phyloP scores from a whole-genome alignment of 441 rosid genomes.

The Brassica hybrid region DNA sequence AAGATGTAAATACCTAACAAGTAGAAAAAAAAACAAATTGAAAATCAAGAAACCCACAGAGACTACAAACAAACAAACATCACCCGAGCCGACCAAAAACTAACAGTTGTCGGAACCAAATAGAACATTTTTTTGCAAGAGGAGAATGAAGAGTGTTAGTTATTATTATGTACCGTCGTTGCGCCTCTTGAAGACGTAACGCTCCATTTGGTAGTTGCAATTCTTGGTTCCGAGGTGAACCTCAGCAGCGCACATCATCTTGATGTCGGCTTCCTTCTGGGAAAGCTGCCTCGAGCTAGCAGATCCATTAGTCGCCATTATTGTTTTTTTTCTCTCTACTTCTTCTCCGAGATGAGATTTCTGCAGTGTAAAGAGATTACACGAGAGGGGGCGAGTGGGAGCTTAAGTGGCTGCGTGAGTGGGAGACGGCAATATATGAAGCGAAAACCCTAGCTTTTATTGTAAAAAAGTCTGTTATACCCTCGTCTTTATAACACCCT shows the following conservation, averaged over 20 bases:
- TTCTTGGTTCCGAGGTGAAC: conserved; percentile 94
- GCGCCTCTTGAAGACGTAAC: conserved; percentile 92
- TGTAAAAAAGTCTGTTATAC: neutral
- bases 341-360: conserved; percentile 16
- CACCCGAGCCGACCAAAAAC: conserved; percentile 2
- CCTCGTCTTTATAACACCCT: neutral
- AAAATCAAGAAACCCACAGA: neutral
- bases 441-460: conserved; percentile 16
- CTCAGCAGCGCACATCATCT: conserved; percentile 89
- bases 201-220: conserved; percentile 93
- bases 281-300: conserved; percentile 56
- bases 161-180: conserved; percentile 61
- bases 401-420: neutral
- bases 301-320: conserved; percentile 50
- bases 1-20: conserved; percentile 80
- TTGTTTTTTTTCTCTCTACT: conserved; percentile 11
- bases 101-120: neutral
- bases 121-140: neutral
- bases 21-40: neutral
- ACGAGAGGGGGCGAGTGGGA: neutral
- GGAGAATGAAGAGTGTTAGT: too few species aligned
- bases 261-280: conserved; percentile 78
- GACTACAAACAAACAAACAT: neutral
- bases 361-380: neutral
- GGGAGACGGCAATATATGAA: neutral